Base-by-base conservation (phyloP, 169 alveolate species). In the Miamiensis avidus region DNA sequence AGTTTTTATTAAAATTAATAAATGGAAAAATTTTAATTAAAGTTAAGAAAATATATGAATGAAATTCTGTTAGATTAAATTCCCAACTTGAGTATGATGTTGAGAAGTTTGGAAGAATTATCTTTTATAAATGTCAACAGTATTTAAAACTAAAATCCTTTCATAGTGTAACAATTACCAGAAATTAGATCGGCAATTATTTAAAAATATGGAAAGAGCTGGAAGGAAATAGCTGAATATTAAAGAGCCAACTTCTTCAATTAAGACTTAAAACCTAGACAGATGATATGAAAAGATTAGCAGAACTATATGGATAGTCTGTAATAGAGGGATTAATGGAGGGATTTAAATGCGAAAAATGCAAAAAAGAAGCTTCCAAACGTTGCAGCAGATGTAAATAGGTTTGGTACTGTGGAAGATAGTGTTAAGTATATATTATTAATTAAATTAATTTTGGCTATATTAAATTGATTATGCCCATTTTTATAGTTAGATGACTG, bases 321-420 rank as follows among this genome's bases (percentile, higher is more conserved):
- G 91, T 92, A 34, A 87, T 93, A 82, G 97, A 95, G 74, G 89
- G 94, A 32, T 89, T 95, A 28, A 85, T 96, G 89, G 98, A 94
- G 32, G 97, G 94, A 15, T 96, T 96, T 29, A 89, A 90, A 83
- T 96, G 98, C 83, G 94, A 93, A 0, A 88, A 91, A 34, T 94
- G 98, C 79, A 95, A 96, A 20, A 91, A 88, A 82, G 91, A 88
- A 27, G 97, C 97, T 30, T 91, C 95, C 31, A 85, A 94, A 11
- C 89, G 97, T 88, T 94, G 97, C 85, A 85, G 94, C 6, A 89
- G 95, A 83, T 96, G 98, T 78, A 93, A 94, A 83, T 85, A 89
- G 81, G 93, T 91, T 49, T 94, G 97, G 98, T 96, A 94, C 83
- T 96, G 98, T 76, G 75, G 94, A 29, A 93, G 95, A 89, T 97